Percentiles rank a stretch among this genome's conserved stretches.
Evolutionary conservation across 805 yeast species (phyloP).

Genomic region (Danielia oregonensis): DNA sequence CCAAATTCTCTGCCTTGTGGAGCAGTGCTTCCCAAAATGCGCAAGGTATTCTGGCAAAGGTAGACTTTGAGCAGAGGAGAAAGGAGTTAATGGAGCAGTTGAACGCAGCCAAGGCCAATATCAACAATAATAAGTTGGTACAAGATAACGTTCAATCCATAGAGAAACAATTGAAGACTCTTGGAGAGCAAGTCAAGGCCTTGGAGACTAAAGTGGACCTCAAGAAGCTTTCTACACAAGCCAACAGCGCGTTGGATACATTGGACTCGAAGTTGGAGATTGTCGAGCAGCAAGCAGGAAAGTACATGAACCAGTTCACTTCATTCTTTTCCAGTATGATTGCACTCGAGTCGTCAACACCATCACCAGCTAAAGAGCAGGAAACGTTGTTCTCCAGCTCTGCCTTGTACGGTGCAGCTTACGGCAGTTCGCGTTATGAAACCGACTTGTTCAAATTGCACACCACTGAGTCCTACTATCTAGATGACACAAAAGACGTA

Average conservation of each 20-base stretch:
- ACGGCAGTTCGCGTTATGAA: constrained; percentile 38
- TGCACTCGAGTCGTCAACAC: constrained; percentile 16
- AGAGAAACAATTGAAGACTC: constrained; percentile 26
- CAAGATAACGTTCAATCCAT: constrained; percentile 18
- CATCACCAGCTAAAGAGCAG: constrained; percentile 15
- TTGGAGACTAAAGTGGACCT: constrained; percentile 20
- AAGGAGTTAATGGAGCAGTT: constrained; percentile 27
- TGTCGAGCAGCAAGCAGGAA: constrained; percentile 67
- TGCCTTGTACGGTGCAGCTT: constrained; percentile 19
- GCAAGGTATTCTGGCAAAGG: constrained; percentile 25
- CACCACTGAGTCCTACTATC: constrained; percentile 23
- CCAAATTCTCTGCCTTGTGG: constrained; percentile 39
- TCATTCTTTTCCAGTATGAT: constrained; percentile 46
- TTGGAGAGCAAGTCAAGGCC: constrained; percentile 11
- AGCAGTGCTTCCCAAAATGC: constrained; percentile 30
- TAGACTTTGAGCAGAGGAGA: constrained; percentile 25
- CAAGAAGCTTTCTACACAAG: constrained; percentile 29
- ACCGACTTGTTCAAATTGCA: constrained; percentile 38
- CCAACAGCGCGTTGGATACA: constrained; percentile 58
- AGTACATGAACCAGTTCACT: constrained; percentile 56
- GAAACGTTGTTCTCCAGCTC: constrained; percentile 17
- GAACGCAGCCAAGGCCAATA: constrained; percentile 14
- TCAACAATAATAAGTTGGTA: constrained; percentile 15
- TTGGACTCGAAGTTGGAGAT: constrained; percentile 68
- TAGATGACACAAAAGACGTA: constrained; percentile 13